phyloP scores from a whole-genome alignment of 768 basidiomycete species.

The Tricholoma furcatifolium region DNA sequence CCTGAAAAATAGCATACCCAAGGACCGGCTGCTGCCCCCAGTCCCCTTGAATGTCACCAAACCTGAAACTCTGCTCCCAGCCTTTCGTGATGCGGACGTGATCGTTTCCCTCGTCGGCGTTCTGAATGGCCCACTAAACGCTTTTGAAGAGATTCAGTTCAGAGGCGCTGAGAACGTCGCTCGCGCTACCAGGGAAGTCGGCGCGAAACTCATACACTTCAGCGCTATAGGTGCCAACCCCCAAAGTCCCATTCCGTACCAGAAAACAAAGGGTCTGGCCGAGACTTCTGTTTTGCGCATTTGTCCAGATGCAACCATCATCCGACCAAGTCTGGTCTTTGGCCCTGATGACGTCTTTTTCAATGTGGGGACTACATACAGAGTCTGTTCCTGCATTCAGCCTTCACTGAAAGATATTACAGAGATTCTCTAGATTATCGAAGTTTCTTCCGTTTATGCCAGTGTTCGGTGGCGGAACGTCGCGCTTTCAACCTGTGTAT shows the following conservation, averaged over 20 bases:
- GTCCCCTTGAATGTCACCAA: slow-evolving; percentile 56
- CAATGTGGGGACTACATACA: slow-evolving; percentile 48
- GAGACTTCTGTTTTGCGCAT: slow-evolving; percentile 51
- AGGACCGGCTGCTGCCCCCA: slow-evolving; percentile 38
- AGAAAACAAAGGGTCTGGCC: slow-evolving; percentile 59
- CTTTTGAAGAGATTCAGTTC: slow-evolving; percentile 64
- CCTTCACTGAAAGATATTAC: background rate
- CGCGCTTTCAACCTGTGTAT: slow-evolving; percentile 72
- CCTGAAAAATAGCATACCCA: slow-evolving; percentile 30
- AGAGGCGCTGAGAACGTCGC: slow-evolving; percentile 70
- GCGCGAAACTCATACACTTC: slow-evolving; percentile 63
- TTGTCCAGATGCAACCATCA: slow-evolving; percentile 53
- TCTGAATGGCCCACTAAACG: slow-evolving; percentile 51
- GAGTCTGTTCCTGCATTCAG: background rate
- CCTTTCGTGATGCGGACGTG: slow-evolving; percentile 53
- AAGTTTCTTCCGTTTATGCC: slow-evolving; percentile 66
- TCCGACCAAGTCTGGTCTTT: slow-evolving; percentile 74
- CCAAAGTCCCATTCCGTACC: slow-evolving; percentile 56
- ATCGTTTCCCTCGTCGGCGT: slow-evolving; percentile 73
- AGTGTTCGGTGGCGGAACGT: slow-evolving; percentile 70
- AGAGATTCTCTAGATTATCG: slow-evolving; percentile 66
- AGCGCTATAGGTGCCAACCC: slow-evolving; percentile 76
- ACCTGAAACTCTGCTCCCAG: slow-evolving; percentile 40
- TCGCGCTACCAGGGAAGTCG: slow-evolving; percentile 43
- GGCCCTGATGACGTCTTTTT: slow-evolving; percentile 79